phyloP scores from a whole-genome alignment of 73 alveolate genomes.

The Tetrahymena elliotti region DNA sequence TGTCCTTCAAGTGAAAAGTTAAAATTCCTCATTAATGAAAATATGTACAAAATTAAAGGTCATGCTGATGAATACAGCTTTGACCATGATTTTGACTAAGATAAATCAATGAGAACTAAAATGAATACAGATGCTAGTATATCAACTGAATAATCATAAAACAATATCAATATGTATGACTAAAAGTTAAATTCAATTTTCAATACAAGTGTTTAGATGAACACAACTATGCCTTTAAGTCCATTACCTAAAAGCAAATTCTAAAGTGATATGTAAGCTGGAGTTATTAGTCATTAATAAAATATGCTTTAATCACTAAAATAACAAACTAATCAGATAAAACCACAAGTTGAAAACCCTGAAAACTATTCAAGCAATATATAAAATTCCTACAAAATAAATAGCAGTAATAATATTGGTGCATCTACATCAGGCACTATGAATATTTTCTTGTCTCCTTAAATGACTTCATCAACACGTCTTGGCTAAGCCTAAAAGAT shows the following conservation, averaged over 20 bases:
- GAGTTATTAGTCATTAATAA: not conserved
- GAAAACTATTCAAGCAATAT: not conserved
- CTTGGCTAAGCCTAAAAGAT: not conserved
- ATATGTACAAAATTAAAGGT: not conserved
- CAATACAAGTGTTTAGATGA: not conserved
- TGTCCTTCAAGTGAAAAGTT: not conserved
- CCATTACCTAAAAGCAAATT: not conserved
- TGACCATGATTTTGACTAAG: not conserved
- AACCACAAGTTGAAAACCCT: not conserved
- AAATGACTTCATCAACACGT: not conserved
- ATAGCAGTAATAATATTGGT: not conserved
- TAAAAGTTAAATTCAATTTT: not conserved
- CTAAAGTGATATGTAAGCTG: not conserved
- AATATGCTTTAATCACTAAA: not conserved
- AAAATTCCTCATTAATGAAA: not conserved
- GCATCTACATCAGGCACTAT: not conserved
- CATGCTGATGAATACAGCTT: not conserved
- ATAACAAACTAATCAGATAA: not conserved
- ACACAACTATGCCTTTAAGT: not conserved
- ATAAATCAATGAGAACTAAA: not conserved
- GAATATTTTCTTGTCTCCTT: not conserved
- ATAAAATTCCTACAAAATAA: not conserved
- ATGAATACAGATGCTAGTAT: not conserved
- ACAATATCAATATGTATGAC: not conserved
- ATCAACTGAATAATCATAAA: not conserved